Base-by-base conservation (phyloP, 108 stramenopile genomes). In the Cyclotella kingstonii region DNA sequence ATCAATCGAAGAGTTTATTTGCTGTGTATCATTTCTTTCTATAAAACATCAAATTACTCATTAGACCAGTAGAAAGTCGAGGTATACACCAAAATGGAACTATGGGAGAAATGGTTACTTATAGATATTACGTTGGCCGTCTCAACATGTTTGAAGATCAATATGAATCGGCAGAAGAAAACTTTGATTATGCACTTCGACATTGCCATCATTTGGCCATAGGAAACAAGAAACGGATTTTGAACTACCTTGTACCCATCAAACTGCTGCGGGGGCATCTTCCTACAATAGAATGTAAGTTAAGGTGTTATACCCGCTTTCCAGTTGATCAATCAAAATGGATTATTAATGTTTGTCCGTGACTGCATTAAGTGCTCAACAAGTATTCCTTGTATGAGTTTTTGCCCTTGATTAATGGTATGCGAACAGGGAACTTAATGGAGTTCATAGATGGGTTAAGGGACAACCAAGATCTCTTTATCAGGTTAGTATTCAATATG, bases 131-230 rank as follows among this genome's bases (percentile, higher is more conserved):
- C 62, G 82, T 87, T 43, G 91, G 91, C 7, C 76, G 97, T 28
- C 77, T 98, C 23, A 87, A 87, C 47, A 94, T 96, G 79, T 96
- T 94, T 66, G 95, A 97, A 76, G 97, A 98, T 79, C 81, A 93
- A 57, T 92, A 95, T 60, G 86, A 76, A 4, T 53, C 81, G 42
- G 97, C 97, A 19, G 91, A 95, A 58, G 59, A 77, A 47, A 85
- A 88, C 73, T 78, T 98, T 46, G 88, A 86, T 30, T 90, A 83
- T 66, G 95, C 97, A 15, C 71, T 96, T 35, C 42, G 44, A 10
- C 90, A 95, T 62, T 96, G 95, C 50, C 92, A 92, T 52, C 77
- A 65, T 45, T 47, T 56, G 8, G 69, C 78, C 5, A 55, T 75
- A 9, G 66, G 64, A 19, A 98, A 98, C 71, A 93, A 93, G 55